phyloP scores from a whole-genome alignment of 2,329 filamentous ascomycete species.

The Fusarium sp. region DNA sequence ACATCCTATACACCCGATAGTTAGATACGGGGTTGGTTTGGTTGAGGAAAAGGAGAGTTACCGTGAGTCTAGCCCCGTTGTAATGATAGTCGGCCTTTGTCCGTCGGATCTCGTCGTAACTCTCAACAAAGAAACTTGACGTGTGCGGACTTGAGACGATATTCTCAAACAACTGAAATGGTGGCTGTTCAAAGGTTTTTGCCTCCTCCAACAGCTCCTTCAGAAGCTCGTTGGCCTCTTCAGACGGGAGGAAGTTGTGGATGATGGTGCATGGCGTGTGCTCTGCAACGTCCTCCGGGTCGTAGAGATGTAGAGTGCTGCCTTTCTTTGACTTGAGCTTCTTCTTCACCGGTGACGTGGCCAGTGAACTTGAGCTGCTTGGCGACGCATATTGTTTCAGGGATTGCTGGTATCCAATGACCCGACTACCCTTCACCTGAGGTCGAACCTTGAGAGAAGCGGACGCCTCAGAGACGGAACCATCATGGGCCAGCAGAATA shows the following conservation, averaged over 20 bases:
- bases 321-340: conserved; percentile 78
- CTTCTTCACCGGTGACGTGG: conserved; percentile 53
- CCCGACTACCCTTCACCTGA: conserved; percentile 46
- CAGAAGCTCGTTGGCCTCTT: conserved; percentile 80
- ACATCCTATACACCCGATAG: conserved; percentile 68
- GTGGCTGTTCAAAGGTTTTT: conserved; percentile 74
- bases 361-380: conserved; percentile 22
- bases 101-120: conserved; percentile 72
- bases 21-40: not conserved
- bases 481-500: conserved; percentile 80
- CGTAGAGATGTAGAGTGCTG: conserved; percentile 84
- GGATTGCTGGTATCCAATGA: conserved; percentile 72
- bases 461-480: conserved; percentile 76
- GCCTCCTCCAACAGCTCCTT: conserved; percentile 81
- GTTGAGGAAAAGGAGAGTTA: conserved; percentile 46
- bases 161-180: conserved; percentile 89
- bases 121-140: conserved; percentile 84
- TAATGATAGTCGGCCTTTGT: conserved; percentile 88
- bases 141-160: conserved; percentile 89
- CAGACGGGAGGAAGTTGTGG: conserved; percentile 84
- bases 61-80: conserved; percentile 79
- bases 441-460: conserved; percentile 60
- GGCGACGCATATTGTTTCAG: conserved; percentile 63
- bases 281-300: conserved; percentile 81
- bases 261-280: conserved; percentile 93